Percentiles rank a stretch among this genome's conserved stretches.
Evolutionary conservation across 805 yeast genomes (phyloP).

Genomic region (Starmerella asiatica): DNA sequence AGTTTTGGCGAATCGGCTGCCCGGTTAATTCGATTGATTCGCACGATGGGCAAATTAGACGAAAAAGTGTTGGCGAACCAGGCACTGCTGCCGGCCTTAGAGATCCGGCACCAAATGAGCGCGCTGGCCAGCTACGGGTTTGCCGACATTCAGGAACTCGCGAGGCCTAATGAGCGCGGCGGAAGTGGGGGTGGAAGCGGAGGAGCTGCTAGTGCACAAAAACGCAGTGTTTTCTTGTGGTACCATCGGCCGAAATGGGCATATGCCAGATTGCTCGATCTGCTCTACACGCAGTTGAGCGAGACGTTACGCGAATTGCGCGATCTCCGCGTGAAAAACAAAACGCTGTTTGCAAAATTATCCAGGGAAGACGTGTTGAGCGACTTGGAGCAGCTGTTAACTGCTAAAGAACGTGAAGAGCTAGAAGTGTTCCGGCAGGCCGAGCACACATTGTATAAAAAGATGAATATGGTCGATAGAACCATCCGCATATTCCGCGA

Average conservation of each 20-base stretch:
- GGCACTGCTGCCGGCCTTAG: slow-evolving; percentile 65
- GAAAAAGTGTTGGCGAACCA: slow-evolving; percentile 68
- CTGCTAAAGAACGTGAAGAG: slow-evolving; percentile 64
- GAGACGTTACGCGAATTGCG: slow-evolving; percentile 27
- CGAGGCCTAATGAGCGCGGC: slow-evolving; percentile 80
- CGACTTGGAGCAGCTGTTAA: slow-evolving; percentile 55
- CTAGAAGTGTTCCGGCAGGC: slow-evolving; percentile 37
- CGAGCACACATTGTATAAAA: slow-evolving; percentile 27
- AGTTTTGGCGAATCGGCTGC: slow-evolving; percentile 40
- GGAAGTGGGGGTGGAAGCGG: slow-evolving; percentile 38
- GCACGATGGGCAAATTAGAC: slow-evolving; percentile 56
- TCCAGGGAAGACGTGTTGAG: slow-evolving; percentile 85
- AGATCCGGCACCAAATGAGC: slow-evolving; percentile 57
- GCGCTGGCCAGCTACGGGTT: slow-evolving; percentile 55
- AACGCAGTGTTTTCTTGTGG: slow-evolving; percentile 69
- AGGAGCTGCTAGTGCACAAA: slow-evolving; percentile 12
- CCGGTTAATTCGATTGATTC: slow-evolving; percentile 64
- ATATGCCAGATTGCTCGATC: slow-evolving; percentile 35
- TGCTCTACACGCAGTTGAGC: slow-evolving; percentile 38
- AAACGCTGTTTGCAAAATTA: slow-evolving; percentile 60
- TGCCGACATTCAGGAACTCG: slow-evolving; percentile 84
- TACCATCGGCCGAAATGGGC: slow-evolving; percentile 48
- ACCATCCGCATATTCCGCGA: slow-evolving; percentile 30
- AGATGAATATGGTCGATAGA: slow-evolving; percentile 26
- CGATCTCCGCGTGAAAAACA: slow-evolving; percentile 41